Evolutionary conservation across 371 early-diverging fungal species (phyloP).

Genomic region (Rhizopus sp.): DNA sequence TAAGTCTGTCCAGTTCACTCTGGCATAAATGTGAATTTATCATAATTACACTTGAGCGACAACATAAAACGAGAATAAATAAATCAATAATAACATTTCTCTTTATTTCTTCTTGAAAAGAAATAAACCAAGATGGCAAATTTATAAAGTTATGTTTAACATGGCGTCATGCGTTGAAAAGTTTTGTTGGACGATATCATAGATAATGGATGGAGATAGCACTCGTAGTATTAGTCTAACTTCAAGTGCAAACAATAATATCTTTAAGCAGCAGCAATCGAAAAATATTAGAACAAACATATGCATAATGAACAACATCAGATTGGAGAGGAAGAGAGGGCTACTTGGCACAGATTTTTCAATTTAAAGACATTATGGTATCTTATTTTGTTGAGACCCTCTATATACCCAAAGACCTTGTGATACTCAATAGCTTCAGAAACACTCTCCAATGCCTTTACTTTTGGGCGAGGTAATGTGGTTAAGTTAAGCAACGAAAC

Average conservation of each 20-base stretch:
- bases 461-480: constrained; percentile 10
- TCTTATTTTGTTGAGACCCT: not conserved
- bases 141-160: no score
- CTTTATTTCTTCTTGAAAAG: no score
- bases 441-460: constrained; percentile 16
- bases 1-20: no score
- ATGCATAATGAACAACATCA: not conserved
- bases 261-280: not conserved
- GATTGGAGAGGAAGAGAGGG: constrained; percentile 5
- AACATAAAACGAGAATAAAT: no score
- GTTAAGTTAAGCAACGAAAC: constrained; percentile 18
- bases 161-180: no score
- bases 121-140: no score
- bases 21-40: no score
- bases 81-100: no score
- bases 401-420: constrained; percentile 11
- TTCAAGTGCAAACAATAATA: not conserved
- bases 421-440: constrained; percentile 17
- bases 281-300: not conserved
- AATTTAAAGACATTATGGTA: constrained; percentile 7
- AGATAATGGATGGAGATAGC: no score
- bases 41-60: no score
- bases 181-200: no score
- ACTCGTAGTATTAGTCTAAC: no score
- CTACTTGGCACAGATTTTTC: constrained; percentile 7